Evolutionary conservation across 805 yeast genomes (phyloP), one percentile per base, ranked within the genome.

Genomic region (Torulaspora quercuum): DNA sequence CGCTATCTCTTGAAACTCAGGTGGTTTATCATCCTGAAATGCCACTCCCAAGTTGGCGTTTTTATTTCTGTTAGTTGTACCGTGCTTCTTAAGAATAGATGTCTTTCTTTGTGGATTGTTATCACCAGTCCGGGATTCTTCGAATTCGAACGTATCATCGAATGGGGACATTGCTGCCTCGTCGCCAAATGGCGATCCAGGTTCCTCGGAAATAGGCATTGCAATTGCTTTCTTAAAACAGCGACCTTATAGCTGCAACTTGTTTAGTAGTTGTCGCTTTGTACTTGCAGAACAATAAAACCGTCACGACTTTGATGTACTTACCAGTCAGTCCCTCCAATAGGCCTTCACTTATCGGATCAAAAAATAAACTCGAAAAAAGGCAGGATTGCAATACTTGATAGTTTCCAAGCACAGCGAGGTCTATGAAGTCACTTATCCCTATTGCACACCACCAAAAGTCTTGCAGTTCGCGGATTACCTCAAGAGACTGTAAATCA

Each of bases 111-210:
- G 20, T 9, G 13, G 17, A 24, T 20, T 24, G 20, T 13, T 18
- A 8, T 25, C 13, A 13, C n/a, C n/a, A n/a, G n/a, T n/a, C n/a
- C n/a, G 30, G 25, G 27, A 26, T 10, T 49, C 35, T 28, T 53
- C 56, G 15, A 54, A 50, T 18, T 52, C 46, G 24, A 46, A 55
- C 7, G 44, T 43, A 31, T 56, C 64, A 25, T 56, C 59, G 29
- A 57, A 59, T 8, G 64, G 62, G 5, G 62, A 56, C 16, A 44
- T 22, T 24, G 49, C 45, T 8, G 48, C 37, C 11, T 41, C 43
- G 30, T 38, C 45, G 21, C 35, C 41, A 16, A 37, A 42, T 24
- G 35, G 37, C 9, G 45, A 33, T 13, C 25, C 26, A 25, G 40
- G 35, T 25, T 28, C 32, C 14, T 33, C 35, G 27, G 36, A 10